These are phyloP conservation scores for Cotoneaster glaucophyllus DNA, from an alignment of 306 rosid species.

Conservation along the genomic window DNA sequence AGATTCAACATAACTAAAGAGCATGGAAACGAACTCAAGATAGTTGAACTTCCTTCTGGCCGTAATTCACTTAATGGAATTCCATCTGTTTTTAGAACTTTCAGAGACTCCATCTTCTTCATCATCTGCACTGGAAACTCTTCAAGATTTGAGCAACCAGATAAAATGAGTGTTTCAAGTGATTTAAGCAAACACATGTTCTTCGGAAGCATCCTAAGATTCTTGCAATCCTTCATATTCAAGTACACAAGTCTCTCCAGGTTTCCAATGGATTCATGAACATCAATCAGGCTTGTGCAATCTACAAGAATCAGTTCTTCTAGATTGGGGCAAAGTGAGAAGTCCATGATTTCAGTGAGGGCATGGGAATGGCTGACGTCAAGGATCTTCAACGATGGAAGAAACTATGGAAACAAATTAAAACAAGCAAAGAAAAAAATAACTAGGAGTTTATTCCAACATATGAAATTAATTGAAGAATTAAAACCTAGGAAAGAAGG, in stretches of 20 bases:
- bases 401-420: background rate
- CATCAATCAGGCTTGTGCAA: background rate
- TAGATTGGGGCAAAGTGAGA: background rate
- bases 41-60: background rate
- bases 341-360: background rate
- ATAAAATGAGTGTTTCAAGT: background rate
- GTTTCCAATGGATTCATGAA: constrained; percentile 13
- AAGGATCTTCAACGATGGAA: constrained; percentile 4
- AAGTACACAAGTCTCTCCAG: background rate
- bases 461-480: too few relatives aligned
- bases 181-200: background rate
- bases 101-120: background rate
- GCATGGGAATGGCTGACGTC: constrained; percentile 1
- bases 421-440: background rate
- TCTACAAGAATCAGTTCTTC: background rate
- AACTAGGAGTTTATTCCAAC: background rate
- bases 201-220: background rate
- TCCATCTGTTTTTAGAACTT: background rate
- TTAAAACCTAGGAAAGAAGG: too few relatives aligned
- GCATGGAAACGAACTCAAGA: background rate
- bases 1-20: background rate
- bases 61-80: background rate
- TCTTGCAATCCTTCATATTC: constrained; percentile 3
- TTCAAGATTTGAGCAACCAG: background rate
- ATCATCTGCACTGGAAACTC: background rate